These are phyloP conservation scores for Fraxinus anomala DNA, from an alignment of 257 asterid species.

Conservation along the genomic window DNA sequence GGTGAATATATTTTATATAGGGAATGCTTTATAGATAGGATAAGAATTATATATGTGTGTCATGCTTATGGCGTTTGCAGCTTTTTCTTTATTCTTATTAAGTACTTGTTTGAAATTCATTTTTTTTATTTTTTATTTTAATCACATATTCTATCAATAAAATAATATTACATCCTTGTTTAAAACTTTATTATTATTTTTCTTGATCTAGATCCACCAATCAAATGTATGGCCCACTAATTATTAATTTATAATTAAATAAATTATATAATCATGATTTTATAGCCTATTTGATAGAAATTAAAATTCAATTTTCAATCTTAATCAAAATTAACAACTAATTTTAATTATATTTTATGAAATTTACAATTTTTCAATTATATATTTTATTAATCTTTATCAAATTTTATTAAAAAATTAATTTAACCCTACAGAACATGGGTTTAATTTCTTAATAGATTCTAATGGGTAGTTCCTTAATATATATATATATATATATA, in stretches of 20 bases:
- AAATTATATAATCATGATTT: not conserved
- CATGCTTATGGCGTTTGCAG: slow-evolving; percentile 25
- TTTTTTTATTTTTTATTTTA: too few relatives aligned
- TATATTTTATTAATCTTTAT: too few relatives aligned
- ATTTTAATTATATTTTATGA: too few relatives aligned
- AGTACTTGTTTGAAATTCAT: not conserved
- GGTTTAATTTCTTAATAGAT: not conserved
- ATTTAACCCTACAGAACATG: too few relatives aligned
- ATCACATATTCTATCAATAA: too few relatives aligned
- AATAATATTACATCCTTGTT: not conserved
- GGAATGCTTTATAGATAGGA: slow-evolving; percentile 26
- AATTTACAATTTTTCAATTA: too few relatives aligned
- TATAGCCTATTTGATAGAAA: too few relatives aligned
- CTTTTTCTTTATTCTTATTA: slow-evolving; percentile 29
- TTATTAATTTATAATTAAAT: not conserved
- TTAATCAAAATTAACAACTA: too few relatives aligned
- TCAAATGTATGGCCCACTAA: slow-evolving; percentile 16
- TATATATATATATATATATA: too few relatives aligned
- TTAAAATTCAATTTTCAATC: too few relatives aligned
- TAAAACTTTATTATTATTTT: not conserved
- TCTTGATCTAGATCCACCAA: slow-evolving; percentile 52
- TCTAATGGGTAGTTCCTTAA: not conserved
- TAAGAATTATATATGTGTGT: slow-evolving; percentile 17
- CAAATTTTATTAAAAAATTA: too few relatives aligned
- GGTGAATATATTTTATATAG: slow-evolving; percentile 7